Evolutionary conservation across 2,329 filamentous ascomycete genomes (phyloP).

Genomic region (Clonostachys rosea): DNA sequence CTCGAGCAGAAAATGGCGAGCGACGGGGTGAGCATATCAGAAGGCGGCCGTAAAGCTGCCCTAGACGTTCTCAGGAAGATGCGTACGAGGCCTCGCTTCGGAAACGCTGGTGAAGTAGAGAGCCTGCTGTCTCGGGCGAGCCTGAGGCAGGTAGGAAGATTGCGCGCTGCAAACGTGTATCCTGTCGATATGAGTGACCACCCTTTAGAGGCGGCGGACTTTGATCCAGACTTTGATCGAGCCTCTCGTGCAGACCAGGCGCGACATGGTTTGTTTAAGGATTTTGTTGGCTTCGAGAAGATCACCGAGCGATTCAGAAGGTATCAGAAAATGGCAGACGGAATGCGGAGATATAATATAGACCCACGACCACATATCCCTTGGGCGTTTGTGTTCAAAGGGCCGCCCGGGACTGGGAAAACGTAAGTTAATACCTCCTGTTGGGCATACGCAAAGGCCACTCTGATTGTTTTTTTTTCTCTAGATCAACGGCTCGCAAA

Average conservation of each 20-base stretch:
- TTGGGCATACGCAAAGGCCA: not conserved
- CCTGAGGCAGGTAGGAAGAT: not conserved
- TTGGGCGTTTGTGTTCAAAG: not conserved
- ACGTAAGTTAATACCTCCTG: not conserved
- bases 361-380: not conserved
- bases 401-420: not conserved
- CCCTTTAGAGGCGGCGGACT: not conserved
- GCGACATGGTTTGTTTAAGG: not conserved
- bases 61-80: not conserved
- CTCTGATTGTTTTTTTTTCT: not conserved
- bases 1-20: slow-evolving; percentile 10
- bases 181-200: not conserved
- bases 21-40: not conserved
- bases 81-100: not conserved
- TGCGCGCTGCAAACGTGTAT: slow-evolving; percentile 20
- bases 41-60: not conserved
- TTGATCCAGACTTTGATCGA: not conserved
- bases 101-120: not conserved
- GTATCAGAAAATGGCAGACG: not conserved
- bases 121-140: not conserved
- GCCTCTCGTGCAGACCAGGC: not conserved
- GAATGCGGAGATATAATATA: not conserved
- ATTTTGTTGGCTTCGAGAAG: not conserved
- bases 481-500: slow-evolving; percentile 51
- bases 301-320: not conserved